A percentile compares a stretch with the other conserved stretches of the same genome.
These are phyloP conservation scores for Phytophthora colocasiae DNA, from an alignment of 352 stramenopile species.

Conservation along the genomic window DNA sequence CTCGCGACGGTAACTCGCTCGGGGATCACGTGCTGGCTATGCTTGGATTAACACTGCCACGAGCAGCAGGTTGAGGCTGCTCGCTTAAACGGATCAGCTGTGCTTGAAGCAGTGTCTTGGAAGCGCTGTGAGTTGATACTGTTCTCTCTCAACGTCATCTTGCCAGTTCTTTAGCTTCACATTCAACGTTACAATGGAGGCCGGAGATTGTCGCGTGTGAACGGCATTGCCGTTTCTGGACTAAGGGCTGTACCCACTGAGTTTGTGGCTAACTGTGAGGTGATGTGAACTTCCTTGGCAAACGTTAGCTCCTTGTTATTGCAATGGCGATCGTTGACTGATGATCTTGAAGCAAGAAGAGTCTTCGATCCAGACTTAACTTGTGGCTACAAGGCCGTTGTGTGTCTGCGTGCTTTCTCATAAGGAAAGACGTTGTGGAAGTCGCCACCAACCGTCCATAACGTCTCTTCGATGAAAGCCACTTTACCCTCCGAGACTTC, in stretches of 20 bases:
- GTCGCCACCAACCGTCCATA: background rate
- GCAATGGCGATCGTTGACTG: too few species aligned
- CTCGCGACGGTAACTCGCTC: slow-evolving; percentile 6
- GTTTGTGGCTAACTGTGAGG: too few species aligned
- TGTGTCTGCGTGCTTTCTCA: background rate
- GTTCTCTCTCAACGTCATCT: background rate
- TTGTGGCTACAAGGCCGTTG: background rate
- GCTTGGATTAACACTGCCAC: background rate
- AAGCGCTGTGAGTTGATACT: too few species aligned
- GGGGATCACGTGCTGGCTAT: background rate
- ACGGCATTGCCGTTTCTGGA: slow-evolving; percentile 4
- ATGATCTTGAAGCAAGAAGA: too few species aligned
- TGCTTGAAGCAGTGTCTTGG: background rate
- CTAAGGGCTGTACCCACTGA: slow-evolving; percentile 5
- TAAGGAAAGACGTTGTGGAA: background rate
- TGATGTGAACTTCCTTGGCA: too few species aligned
- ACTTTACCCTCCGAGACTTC: background rate
- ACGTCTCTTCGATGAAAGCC: background rate
- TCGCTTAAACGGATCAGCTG: background rate
- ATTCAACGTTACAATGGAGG: slow-evolving; percentile 3
- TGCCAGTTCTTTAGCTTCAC: background rate
- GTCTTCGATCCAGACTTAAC: background rate
- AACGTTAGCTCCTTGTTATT: too few species aligned
- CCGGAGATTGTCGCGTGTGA: slow-evolving; percentile 1
- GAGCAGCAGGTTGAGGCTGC: background rate